These are phyloP conservation scores for Aeminium ludgeri DNA, from an alignment of 495 filamentous ascomycete species.

Conservation along the genomic window DNA sequence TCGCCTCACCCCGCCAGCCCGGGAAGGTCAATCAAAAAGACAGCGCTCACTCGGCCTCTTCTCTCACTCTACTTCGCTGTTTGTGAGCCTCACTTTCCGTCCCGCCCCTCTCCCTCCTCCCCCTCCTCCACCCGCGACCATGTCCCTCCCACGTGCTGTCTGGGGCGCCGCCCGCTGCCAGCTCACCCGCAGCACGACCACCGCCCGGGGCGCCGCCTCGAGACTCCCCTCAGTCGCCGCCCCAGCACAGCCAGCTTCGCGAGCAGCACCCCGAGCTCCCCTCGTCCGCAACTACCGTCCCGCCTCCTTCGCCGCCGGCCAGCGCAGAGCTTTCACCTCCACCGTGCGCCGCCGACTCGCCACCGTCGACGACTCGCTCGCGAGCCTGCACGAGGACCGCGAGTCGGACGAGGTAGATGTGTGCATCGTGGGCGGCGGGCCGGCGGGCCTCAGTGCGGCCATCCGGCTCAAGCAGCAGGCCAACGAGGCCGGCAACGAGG, in stretches of 20 bases:
- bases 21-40: too few species aligned
- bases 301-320: not conserved
- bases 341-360: not conserved
- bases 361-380: not conserved
- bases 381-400: constrained; percentile 34
- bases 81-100: too few species aligned
- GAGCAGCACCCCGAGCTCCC: not conserved
- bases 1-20: too few species aligned
- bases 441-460: constrained; percentile 78
- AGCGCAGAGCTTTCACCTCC: constrained; percentile 1
- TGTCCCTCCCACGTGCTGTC: not conserved
- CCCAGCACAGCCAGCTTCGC: too few species aligned
- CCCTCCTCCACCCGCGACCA: not conserved
- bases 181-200: not conserved
- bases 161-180: not conserved
- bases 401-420: constrained; percentile 92
- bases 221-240: not conserved
- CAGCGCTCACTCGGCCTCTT: too few species aligned
- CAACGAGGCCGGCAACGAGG: constrained; percentile 88
- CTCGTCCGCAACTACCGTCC: not conserved
- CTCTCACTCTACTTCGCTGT: too few species aligned
- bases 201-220: not conserved
- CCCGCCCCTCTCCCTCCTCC: too few species aligned
- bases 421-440: constrained; percentile 89
- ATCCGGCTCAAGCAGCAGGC: constrained; percentile 93